phyloP scores from a whole-genome alignment of 2,329 filamentous ascomycete genomes.

The Ascochyta lentis region DNA sequence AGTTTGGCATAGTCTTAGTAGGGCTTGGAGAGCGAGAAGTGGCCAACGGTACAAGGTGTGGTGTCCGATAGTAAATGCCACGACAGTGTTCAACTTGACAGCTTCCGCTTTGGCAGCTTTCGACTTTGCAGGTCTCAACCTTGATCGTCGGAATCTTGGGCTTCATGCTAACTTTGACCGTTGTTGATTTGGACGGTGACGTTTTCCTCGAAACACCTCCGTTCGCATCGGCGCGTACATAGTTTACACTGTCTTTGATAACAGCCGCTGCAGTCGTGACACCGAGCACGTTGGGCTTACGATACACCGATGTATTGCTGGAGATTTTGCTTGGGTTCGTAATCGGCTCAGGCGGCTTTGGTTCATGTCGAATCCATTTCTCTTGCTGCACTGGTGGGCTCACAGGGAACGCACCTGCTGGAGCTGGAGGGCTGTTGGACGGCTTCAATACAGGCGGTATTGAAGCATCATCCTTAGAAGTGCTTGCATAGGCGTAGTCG shows the following conservation, averaged over 20 bases:
- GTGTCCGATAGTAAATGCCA: conserved; percentile 22
- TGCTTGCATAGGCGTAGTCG: conserved; percentile 30
- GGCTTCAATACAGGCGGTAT: conserved; percentile 14
- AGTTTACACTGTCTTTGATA: conserved; percentile 3
- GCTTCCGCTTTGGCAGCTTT: background rate
- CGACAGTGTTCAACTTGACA: background rate
- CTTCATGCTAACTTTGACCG: conserved; percentile 33
- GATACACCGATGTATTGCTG: conserved; percentile 14
- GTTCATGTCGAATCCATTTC: conserved; percentile 16
- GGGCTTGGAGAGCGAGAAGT: conserved; percentile 30
- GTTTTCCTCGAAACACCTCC: conserved; percentile 15
- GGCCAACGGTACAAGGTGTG: conserved; percentile 1
- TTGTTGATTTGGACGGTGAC: conserved; percentile 17
- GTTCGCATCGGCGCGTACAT: conserved; percentile 18
- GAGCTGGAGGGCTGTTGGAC: conserved; percentile 19
- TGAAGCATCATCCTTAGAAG: background rate
- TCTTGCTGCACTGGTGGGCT: conserved; percentile 33
- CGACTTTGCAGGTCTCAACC: background rate
- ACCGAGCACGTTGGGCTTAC: conserved; percentile 18
- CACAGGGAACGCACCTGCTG: conserved; percentile 36
- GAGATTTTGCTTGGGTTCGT: conserved; percentile 4
- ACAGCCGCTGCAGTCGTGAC: conserved; percentile 10
- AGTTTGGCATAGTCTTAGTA: conserved; percentile 29
- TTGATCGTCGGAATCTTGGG: conserved; percentile 17
- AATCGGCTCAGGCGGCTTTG: background rate